These are phyloP conservation scores for Neopestalotiopsis sp. DNA, from an alignment of 2,329 filamentous ascomycete genomes.

Conservation along the genomic window DNA sequence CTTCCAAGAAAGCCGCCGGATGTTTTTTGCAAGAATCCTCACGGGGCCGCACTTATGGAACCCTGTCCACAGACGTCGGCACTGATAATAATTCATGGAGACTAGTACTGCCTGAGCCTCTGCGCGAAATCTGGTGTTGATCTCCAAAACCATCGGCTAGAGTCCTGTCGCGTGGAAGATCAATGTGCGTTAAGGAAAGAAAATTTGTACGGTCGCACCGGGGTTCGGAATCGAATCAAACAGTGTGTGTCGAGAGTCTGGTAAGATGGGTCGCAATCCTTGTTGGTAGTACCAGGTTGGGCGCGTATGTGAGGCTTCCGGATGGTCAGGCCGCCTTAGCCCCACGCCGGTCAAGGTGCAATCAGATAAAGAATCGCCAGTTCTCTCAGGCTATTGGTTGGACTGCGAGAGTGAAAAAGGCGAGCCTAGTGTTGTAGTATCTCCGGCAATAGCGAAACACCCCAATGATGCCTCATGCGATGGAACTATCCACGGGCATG, in stretches of 20 bases:
- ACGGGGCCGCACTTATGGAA: background rate
- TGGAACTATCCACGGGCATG: constrained; percentile 1
- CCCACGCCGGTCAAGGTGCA: constrained; percentile 49
- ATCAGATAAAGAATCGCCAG: constrained; percentile 48
- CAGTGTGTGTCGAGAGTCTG: constrained; percentile 12
- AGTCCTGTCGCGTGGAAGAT: constrained; percentile 18
- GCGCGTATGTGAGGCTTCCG: constrained; percentile 58
- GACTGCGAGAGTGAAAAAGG: constrained; percentile 23
- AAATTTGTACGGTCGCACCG: constrained; percentile 11
- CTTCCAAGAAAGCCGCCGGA: background rate
- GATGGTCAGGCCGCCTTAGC: constrained; percentile 48
- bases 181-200: background rate
- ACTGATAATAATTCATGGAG: background rate
- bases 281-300: constrained; percentile 42
- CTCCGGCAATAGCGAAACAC: constrained; percentile 3
- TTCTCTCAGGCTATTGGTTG: constrained; percentile 47
- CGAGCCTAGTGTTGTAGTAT: constrained; percentile 7
- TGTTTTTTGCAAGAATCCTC: background rate
- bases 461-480: constrained; percentile 1
- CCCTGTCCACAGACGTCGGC: background rate
- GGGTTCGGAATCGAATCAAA: constrained; percentile 7
- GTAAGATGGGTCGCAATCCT: constrained; percentile 37
- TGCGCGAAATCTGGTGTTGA: background rate
- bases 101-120: background rate
- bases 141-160: background rate